Percentiles rank a stretch among this genome's conserved stretches.
These are phyloP conservation scores for Neurospora terricola DNA, from an alignment of 495 filamentous ascomycete species.

Conservation along the genomic window DNA sequence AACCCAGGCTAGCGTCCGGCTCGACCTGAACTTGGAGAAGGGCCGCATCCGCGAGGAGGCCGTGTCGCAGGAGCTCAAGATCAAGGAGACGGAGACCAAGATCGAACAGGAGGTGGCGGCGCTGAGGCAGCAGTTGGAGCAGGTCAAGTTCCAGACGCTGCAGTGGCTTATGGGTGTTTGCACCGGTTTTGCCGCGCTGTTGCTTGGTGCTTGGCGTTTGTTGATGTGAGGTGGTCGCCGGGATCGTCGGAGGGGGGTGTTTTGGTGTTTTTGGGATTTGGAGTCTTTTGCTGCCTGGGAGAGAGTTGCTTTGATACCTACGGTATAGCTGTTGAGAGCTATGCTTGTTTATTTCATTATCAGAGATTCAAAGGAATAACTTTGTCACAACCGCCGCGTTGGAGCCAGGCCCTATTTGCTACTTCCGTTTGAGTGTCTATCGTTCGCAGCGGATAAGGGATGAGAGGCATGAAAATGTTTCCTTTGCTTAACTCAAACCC, in stretches of 20 bases:
- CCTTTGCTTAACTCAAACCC: background rate
- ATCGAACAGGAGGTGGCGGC: conserved; percentile 97
- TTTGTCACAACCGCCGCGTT: background rate
- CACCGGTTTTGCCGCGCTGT: conserved; percentile 79
- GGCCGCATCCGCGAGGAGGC: conserved; percentile 94
- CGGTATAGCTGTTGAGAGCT: background rate
- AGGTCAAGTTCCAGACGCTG: conserved; percentile 93
- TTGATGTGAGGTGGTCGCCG: conserved; percentile 41
- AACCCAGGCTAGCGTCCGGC: conserved; percentile 80
- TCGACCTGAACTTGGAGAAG: conserved; percentile 96
- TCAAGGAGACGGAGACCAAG: conserved; percentile 96
- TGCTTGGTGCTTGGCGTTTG: conserved; percentile 93
- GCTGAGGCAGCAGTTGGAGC: conserved; percentile 82
- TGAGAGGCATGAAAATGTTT: background rate
- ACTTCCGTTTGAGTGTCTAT: background rate
- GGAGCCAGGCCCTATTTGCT: background rate
- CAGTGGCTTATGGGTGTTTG: conserved; percentile 99
- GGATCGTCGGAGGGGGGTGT: no score
- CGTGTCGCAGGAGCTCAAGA: conserved; percentile 92
- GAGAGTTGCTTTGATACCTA: background rate
- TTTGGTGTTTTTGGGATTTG: background rate
- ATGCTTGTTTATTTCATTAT: background rate
- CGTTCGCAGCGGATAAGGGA: background rate
- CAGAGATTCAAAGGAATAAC: background rate
- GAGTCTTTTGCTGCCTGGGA: background rate